phyloP scores from a whole-genome alignment of 2,329 filamentous ascomycete genomes.

The Scolecobasidium constrictum region DNA sequence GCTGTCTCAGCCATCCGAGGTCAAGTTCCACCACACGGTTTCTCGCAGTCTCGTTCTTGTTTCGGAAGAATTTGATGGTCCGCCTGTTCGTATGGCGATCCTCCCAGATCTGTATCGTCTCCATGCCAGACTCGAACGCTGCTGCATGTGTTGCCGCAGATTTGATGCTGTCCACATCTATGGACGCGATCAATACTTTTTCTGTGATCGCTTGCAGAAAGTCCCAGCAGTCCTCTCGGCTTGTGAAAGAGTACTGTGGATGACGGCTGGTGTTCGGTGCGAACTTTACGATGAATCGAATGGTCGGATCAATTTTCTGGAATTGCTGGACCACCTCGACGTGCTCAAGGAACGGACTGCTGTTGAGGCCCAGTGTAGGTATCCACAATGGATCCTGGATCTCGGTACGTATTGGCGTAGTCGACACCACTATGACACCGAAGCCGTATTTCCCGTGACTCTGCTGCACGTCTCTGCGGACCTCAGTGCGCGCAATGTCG shows the following conservation, averaged over 20 bases:
- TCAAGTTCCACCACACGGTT: conserved; percentile 7
- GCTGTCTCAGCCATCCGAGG: neutral
- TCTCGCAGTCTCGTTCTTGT: conserved; percentile 8
- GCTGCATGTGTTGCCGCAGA: conserved; percentile 9
- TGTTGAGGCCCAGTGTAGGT: conserved; percentile 3
- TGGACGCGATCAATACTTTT: neutral
- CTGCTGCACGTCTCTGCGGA: conserved; percentile 4
- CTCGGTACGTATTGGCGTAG: conserved; percentile 3
- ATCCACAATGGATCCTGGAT: conserved; percentile 10
- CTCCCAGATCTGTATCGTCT: conserved; percentile 9
- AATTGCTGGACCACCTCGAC: conserved; percentile 4
- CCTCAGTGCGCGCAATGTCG: conserved; percentile 6
- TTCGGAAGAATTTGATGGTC: conserved; percentile 8
- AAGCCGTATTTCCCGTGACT: neutral
- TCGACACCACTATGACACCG: conserved; percentile 5
- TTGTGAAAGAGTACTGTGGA: conserved; percentile 9
- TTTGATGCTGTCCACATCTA: conserved; percentile 10
- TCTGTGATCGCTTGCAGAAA: conserved; percentile 8
- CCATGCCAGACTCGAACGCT: conserved; percentile 4
- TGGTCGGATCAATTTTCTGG: conserved; percentile 2
- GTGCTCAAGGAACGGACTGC: conserved; percentile 8
- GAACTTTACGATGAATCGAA: conserved; percentile 8
- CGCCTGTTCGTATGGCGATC: neutral
- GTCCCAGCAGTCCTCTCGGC: conserved; percentile 8
- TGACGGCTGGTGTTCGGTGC: conserved; percentile 9